Conservation (phyloP, 805 yeast genomes). For the Schwanniomyces yamadae region DNA sequence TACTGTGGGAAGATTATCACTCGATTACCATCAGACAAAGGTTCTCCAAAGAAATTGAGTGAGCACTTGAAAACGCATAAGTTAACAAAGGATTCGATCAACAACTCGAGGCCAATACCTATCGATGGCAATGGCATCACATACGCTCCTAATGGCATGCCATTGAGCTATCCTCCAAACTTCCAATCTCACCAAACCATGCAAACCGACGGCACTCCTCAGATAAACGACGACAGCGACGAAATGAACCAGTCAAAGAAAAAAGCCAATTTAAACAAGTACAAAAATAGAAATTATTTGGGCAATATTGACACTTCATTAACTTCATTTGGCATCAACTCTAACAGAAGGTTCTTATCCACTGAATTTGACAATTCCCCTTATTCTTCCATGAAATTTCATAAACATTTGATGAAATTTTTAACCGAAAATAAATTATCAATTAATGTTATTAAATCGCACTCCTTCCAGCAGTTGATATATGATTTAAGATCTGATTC, state of each 20-base stretch:
- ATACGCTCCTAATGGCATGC: slow-evolving; percentile 31
- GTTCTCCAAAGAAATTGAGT: slow-evolving; percentile 57
- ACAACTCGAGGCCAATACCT: slow-evolving; percentile 39
- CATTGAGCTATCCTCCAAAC: slow-evolving; percentile 16
- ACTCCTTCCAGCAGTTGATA: slow-evolving; percentile 50
- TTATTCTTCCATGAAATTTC: slow-evolving; percentile 48
- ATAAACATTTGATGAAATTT: slow-evolving; percentile 49
- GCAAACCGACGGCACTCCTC: not conserved
- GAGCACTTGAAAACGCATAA: slow-evolving; percentile 59
- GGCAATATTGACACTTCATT: slow-evolving; percentile 8
- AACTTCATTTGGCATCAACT: slow-evolving; percentile 8
- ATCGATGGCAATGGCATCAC: slow-evolving; percentile 39
- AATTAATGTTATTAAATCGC: slow-evolving; percentile 47
- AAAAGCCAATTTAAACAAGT: slow-evolving; percentile 7
- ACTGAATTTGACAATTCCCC: slow-evolving; percentile 40
- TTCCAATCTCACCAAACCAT: slow-evolving; percentile 10
- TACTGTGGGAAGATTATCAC: slow-evolving; percentile 49
- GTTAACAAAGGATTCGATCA: slow-evolving; percentile 39
- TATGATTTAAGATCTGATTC: slow-evolving; percentile 51
- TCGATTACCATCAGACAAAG: slow-evolving; percentile 52
- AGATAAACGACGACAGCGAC: slow-evolving; percentile 5
- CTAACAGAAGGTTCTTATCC: slow-evolving; percentile 21
- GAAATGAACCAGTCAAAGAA: slow-evolving; percentile 7
- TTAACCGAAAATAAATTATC: slow-evolving; percentile 53
- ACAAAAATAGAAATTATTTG: slow-evolving; percentile 7